Evolutionary conservation across 192 early-diverging fungal species (phyloP), one percentile per base, ranked within the genome.

Genomic region (Coemansia sp.): DNA sequence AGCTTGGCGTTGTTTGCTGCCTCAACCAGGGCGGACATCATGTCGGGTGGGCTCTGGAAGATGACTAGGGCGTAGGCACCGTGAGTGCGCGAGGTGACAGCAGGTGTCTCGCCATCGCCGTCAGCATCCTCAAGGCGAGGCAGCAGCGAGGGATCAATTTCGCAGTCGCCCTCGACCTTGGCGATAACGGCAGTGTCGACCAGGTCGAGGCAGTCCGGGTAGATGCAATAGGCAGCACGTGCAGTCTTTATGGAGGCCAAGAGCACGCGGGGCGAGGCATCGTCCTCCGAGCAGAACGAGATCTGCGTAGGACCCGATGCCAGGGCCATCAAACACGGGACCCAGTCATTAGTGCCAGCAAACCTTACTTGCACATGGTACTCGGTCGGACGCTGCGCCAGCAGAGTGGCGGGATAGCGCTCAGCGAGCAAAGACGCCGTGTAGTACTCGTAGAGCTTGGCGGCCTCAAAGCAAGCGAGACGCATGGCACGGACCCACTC

Each of bases 381-480:
- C 37, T 68, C 61, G 15, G 11, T 62, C 8, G 78, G 53, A 29
- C 78, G 78, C 10, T 63, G 62, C 14, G 60, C 65, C 2, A 66
- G 7, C 10, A 85, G 64, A 17, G 65, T 65, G 15, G 36, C 42
- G 2, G 66, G 27, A 23, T 85, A 77, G 67, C 78, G 83, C 69
- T 80, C 78, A 59, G 70, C 69, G 45, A 80, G 41, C 21, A 85
- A 44, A 1, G 85, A 86, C 9, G 84, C 74, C 9, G 92, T 90
- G 51, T 91, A 94, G 59, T 88, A 86, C 74, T 94, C 92, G 62
- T 92, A 89, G 14, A 94, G 76, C 73, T 88, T 87, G 14, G 87
- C 81, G 17, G 86, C 86, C 75, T 94, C 92, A 58, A 88, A 94
- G 70, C 90, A 90, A 21, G 89, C 85, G 15, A 94, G 84, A 15